These are phyloP conservation scores for Boletales sp. DNA, from an alignment of 768 basidiomycete species.

Conservation along the genomic window DNA sequence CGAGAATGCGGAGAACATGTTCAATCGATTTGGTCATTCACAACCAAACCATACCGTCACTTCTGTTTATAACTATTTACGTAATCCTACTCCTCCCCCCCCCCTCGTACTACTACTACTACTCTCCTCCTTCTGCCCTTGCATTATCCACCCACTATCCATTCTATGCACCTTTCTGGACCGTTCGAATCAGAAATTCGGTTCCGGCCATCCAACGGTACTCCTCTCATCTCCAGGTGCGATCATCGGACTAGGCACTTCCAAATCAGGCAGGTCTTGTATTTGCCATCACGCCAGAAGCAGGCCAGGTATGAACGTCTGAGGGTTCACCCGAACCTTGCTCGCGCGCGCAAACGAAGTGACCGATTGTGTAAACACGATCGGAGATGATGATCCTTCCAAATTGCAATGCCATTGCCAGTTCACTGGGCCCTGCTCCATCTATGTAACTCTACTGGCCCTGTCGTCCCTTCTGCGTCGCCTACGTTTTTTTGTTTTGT, in stretches of 20 bases:
- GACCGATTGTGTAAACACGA: neutral
- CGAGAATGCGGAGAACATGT: constrained; percentile 38
- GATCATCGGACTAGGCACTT: neutral
- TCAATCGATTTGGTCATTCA: too few relatives aligned
- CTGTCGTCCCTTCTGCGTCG: neutral
- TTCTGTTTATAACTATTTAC: neutral
- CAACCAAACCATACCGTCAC: too few relatives aligned
- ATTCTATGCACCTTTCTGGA: too few relatives aligned
- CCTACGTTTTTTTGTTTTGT: too few relatives aligned
- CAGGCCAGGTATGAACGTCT: neutral
- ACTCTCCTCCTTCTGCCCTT: neutral
- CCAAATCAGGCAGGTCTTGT: neutral
- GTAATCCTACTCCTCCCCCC: neutral
- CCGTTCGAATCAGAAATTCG: neutral
- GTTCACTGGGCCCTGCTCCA: too few relatives aligned
- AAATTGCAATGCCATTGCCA: neutral
- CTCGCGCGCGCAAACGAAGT: neutral
- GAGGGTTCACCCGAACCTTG: neutral
- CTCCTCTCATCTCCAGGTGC: neutral
- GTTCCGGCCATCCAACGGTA: neutral
- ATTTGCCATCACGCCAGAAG: neutral
- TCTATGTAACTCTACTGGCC: constrained; percentile 1
- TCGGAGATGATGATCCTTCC: neutral
- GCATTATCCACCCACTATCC: too few relatives aligned
- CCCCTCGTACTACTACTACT: too few relatives aligned